Evolutionary conservation across 2,329 filamentous ascomycete genomes (phyloP), one percentile per base, ranked within the genome.

Genomic region (Paraphoma chrysanthemicola): DNA sequence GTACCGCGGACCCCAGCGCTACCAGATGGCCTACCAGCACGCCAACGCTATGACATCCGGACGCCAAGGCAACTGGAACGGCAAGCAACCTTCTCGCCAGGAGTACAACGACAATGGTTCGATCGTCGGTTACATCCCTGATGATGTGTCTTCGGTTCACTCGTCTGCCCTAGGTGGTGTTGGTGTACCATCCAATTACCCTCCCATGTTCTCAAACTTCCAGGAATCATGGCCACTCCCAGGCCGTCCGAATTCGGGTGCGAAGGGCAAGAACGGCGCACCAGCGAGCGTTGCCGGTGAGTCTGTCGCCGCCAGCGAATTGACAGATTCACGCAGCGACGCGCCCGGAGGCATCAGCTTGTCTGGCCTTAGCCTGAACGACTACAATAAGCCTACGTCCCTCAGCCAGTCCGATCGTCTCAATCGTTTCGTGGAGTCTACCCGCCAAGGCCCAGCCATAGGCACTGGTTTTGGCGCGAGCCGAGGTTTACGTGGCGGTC

Each of bases 101-200:
- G 80, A 88, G 53, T 87, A 84, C 65, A 84, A 84, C 45, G 94
- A 97, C 70, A 88, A 90, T 16, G 91, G 92, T 43, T 98, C 94
- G 3, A 91, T 97, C 73, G 85, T 97, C 68, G 95, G 94, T 14
- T 98, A 96, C 75, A 97, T 99, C 58, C 92, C 94, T 2, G 95
- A 99, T 70, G 95, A 99, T 76, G 93, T 97, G 41, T 98, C 94
- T 8, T 97, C 93, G 2, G 90, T 99, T 44, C 94, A 98, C 77
- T 93, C 93, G 46, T 97, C 93, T 44, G 89, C 93, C 1, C 86
- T 98, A 49, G 93, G 93, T 52, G 93, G 93, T 38, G 90, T 91
- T 36, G 90, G 89, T n/a, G 83, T 96, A 30, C 84, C 89, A 51
- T 88, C 89, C 46, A 91, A 92, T 23, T 98, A 94, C 75, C 95